phyloP scores from a whole-genome alignment of 1,284 basidiomycete genomes.

The Neonothopanus nambi region DNA sequence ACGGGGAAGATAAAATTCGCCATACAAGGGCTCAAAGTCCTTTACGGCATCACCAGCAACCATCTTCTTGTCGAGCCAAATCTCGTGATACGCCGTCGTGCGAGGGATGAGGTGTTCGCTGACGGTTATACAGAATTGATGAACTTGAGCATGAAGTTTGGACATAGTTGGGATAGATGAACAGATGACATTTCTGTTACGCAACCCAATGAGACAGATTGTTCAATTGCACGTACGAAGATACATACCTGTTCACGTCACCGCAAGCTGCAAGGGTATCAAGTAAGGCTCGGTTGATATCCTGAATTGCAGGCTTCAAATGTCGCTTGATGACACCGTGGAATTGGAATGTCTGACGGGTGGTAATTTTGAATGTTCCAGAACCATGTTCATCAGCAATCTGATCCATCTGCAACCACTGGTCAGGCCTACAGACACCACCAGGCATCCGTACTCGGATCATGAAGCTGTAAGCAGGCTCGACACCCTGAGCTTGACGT shows the following conservation, averaged over 20 bases:
- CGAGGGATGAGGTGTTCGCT: conserved; percentile 89
- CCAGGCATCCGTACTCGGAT: conserved; percentile 96
- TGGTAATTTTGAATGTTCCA: conserved; percentile 96
- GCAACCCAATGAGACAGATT: conserved; percentile 4
- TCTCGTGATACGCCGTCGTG: conserved; percentile 97
- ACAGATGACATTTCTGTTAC: conserved; percentile 83
- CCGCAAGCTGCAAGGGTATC: conserved; percentile 99
- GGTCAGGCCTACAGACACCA: conserved; percentile 88
- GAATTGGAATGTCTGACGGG: conserved; percentile 99
- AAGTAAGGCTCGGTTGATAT: conserved; percentile 88
- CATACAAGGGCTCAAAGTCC: conserved; percentile 96
- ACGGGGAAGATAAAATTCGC: conserved; percentile 95
- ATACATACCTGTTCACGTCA: conserved; percentile 87
- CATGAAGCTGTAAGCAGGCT: conserved; percentile 99
- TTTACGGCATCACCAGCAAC: conserved; percentile 89
- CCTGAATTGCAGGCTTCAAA: conserved; percentile 95
- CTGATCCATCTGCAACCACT: conserved; percentile 96
- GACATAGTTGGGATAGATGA: conserved; percentile 90
- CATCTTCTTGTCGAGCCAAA: conserved; percentile 97
- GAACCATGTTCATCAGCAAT: conserved; percentile 96
- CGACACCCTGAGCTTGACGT: conserved; percentile 88
- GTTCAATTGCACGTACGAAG: too few relatives aligned
- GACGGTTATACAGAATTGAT: conserved; percentile 83
- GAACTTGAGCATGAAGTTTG: conserved; percentile 83
- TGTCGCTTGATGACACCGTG: conserved; percentile 98